phyloP scores from a whole-genome alignment of 75 land plant genomes.

The Picea glauca region DNA sequence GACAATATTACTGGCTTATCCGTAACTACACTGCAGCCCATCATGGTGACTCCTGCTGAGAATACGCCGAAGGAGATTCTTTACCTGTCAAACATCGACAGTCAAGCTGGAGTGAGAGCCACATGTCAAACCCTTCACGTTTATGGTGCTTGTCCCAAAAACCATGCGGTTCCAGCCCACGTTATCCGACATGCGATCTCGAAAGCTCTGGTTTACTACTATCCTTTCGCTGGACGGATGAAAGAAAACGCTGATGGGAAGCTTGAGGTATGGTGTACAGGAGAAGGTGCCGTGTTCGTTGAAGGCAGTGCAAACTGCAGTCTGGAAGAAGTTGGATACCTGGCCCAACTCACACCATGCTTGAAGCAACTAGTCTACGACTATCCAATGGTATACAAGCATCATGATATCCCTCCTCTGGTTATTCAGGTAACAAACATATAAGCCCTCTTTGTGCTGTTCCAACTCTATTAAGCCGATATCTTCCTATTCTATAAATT shows the following conservation, averaged over 20 bases:
- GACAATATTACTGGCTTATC: conserved; percentile 5
- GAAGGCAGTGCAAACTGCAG: conserved; percentile 63
- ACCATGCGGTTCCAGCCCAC: conserved; percentile 29
- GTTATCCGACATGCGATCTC: conserved; percentile 58
- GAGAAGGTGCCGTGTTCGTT: conserved; percentile 82
- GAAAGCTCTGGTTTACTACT: conserved; percentile 63
- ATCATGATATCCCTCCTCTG: conserved; percentile 71
- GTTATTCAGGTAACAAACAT: conserved; percentile 60
- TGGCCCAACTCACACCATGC: conserved; percentile 56
- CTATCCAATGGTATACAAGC: conserved; percentile 55
- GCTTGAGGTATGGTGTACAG: conserved; percentile 67
- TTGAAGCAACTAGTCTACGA: conserved; percentile 78
- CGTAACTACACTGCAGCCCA: conserved; percentile 44
- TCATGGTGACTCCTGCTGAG: conserved; percentile 48
- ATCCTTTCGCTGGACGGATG: conserved; percentile 83
- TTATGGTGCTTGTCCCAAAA: conserved; percentile 36
- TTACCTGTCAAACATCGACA: conserved; percentile 73
- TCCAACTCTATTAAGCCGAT: too few species aligned
- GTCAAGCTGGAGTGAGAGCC: conserved; percentile 59
- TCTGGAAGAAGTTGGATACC: conserved; percentile 61
- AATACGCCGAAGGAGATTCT: conserved; percentile 53
- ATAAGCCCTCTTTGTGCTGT: too few species aligned
- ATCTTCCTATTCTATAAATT: too few species aligned
- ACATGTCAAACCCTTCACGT: conserved; percentile 43
- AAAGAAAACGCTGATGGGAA: conserved; percentile 64